Evolutionary conservation across 2,329 filamentous ascomycete species (phyloP).

Genomic region (Domatiomyces catenatus): DNA sequence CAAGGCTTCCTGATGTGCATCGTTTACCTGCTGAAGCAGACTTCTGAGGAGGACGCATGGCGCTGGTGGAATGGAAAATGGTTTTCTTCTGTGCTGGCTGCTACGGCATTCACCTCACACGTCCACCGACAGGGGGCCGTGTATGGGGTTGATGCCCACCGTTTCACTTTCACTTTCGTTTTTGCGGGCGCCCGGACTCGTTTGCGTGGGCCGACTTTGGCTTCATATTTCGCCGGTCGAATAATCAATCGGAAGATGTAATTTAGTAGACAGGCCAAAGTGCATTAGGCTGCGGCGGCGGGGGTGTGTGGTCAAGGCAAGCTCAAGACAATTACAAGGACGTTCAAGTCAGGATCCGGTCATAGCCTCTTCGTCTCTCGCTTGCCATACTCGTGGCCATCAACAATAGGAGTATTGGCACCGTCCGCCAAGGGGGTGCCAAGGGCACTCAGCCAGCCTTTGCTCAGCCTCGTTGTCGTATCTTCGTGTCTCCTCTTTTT

Average conservation of each 20-base stretch:
- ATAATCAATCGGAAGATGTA: neutral
- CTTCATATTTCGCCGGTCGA: neutral
- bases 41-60: neutral
- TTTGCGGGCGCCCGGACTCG: neutral
- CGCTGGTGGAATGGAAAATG: neutral
- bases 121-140: neutral
- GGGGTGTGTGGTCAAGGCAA: too few species aligned
- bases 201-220: too few species aligned
- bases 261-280: neutral
- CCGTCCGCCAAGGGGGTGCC: too few species aligned
- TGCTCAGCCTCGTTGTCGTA: too few species aligned
- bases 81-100: neutral
- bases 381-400: too few species aligned
- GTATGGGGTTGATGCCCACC: neutral
- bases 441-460: too few species aligned
- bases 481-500: too few species aligned
- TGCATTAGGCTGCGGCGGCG: neutral
- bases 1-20: neutral
- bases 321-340: too few species aligned
- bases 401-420: too few species aligned
- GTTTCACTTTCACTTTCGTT: neutral
- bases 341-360: neutral
- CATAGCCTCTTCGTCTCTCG: too few species aligned
- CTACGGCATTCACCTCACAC: neutral
- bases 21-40: neutral